Evolutionary conservation across 768 basidiomycete genomes (phyloP).

Genomic region (Rossbeevera mucosa): DNA sequence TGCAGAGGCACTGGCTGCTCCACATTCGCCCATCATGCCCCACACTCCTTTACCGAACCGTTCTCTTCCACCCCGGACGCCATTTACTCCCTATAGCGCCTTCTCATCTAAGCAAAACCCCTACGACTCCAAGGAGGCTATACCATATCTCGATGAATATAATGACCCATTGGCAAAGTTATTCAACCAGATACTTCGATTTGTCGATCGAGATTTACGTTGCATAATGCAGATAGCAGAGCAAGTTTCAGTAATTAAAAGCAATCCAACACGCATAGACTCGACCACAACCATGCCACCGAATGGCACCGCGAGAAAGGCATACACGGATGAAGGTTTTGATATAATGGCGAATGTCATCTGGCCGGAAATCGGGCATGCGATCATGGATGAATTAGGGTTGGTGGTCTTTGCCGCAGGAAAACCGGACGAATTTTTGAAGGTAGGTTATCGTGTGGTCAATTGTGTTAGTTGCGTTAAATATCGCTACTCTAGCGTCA

Average conservation of each 20-base stretch:
- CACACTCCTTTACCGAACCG: conserved; percentile 57
- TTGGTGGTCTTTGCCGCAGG: conserved; percentile 85
- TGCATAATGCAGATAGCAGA: conserved; percentile 77
- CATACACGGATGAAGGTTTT: conserved; percentile 44
- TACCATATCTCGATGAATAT: conserved; percentile 57
- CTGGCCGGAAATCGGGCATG: conserved; percentile 78
- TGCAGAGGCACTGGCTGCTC: conserved; percentile 58
- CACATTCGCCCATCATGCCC: conserved; percentile 73
- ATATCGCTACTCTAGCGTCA: conserved; percentile 56
- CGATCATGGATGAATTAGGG: conserved; percentile 85
- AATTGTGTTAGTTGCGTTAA: background rate
- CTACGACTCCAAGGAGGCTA: conserved; percentile 29
- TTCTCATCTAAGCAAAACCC: conserved; percentile 40
- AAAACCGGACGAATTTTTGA: conserved; percentile 83
- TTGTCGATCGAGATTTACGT: conserved; percentile 70
- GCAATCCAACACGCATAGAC: conserved; percentile 29
- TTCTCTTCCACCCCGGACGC: conserved; percentile 49
- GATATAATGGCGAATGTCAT: conserved; percentile 85
- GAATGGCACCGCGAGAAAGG: conserved; percentile 2
- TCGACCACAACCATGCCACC: background rate
- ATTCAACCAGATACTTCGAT: conserved; percentile 78
- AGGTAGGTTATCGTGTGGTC: conserved; percentile 43
- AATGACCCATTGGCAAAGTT: conserved; percentile 69
- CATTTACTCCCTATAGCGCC: conserved; percentile 50
- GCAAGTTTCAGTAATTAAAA: conserved; percentile 47